Conservation (phyloP, 768 basidiomycete species). For the Tulasnella calospora region DNA sequence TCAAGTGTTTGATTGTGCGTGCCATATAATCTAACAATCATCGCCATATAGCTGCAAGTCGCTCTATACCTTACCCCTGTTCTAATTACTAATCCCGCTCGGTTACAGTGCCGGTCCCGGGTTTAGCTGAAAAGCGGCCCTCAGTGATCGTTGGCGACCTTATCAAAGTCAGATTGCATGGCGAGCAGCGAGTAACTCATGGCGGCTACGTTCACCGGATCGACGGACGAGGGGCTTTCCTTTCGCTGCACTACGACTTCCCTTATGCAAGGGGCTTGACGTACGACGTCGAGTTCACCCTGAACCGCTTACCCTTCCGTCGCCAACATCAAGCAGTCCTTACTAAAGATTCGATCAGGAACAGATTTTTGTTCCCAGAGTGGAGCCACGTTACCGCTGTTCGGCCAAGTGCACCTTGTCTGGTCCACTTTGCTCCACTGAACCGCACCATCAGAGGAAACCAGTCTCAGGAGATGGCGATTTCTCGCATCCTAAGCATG, state of each 20-base stretch:
- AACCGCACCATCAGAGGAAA: background rate
- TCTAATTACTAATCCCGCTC: background rate
- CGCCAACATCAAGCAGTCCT: slow-evolving; percentile 11
- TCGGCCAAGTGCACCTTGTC: background rate
- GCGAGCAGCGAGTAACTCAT: background rate
- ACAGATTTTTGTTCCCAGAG: background rate
- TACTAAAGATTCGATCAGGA: background rate
- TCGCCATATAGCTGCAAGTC: slow-evolving; percentile 27
- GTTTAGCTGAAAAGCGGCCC: slow-evolving; percentile 22
- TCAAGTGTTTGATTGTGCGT: background rate
- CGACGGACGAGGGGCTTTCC: background rate
- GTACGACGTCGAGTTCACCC: background rate
- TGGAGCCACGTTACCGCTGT: background rate
- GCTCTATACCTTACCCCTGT: slow-evolving; percentile 31
- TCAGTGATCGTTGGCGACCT: slow-evolving; percentile 19
- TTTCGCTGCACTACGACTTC: background rate
- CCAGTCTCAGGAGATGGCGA: slow-evolving; percentile 8
- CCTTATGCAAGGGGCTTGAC: background rate
- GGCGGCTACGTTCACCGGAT: background rate
- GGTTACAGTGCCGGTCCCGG: slow-evolving; percentile 12
- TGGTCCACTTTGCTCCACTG: background rate
- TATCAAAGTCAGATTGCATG: background rate
- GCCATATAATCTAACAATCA: background rate
- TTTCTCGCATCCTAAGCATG: slow-evolving; percentile 8
- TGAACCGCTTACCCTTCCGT: slow-evolving; percentile 1